These are phyloP conservation scores for Aureobasidium mangrovei DNA, from an alignment of 2,329 filamentous ascomycete species.

Conservation along the genomic window DNA sequence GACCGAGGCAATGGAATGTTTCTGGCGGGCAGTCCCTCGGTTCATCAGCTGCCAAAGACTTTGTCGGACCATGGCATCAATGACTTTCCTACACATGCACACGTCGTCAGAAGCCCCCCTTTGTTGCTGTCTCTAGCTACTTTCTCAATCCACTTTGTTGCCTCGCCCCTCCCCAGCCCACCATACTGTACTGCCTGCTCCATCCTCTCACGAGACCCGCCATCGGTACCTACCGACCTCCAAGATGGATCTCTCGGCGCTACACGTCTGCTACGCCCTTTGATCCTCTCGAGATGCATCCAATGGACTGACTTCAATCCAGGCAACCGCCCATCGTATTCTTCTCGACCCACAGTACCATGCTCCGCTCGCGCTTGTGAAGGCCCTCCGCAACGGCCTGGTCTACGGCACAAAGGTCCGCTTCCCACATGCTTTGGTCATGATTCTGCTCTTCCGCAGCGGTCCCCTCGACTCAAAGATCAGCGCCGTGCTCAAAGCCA, in stretches of 20 bases:
- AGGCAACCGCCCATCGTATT: conserved; percentile 66
- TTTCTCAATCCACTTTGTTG: too few relatives aligned
- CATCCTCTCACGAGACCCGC: too few relatives aligned
- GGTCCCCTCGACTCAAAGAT: conserved; percentile 73
- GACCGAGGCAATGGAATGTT: conserved; percentile 7
- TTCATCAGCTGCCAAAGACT: too few relatives aligned
- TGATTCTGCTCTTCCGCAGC: conserved; percentile 93
- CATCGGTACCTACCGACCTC: neutral
- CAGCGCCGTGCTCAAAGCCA: conserved; percentile 71
- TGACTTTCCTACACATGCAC: too few relatives aligned
- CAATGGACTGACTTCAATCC: neutral
- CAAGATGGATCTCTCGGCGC: conserved; percentile 10
- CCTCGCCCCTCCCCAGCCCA: too few relatives aligned
- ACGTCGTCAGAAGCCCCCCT: too few relatives aligned
- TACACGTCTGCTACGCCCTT: neutral
- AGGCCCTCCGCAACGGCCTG: conserved; percentile 90
- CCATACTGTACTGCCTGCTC: too few relatives aligned
- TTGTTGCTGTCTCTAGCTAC: too few relatives aligned
- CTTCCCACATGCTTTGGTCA: conserved; percentile 95
- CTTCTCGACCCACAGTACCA: conserved; percentile 78
- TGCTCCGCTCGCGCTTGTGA: conserved; percentile 74
- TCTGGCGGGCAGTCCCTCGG: neutral
- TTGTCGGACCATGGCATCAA: too few relatives aligned
- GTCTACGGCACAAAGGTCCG: conserved; percentile 97
- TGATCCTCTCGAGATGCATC: too few relatives aligned